Evolutionary conservation across 805 yeast genomes (phyloP).

Genomic region (Wickerhamiella hasegawae): DNA sequence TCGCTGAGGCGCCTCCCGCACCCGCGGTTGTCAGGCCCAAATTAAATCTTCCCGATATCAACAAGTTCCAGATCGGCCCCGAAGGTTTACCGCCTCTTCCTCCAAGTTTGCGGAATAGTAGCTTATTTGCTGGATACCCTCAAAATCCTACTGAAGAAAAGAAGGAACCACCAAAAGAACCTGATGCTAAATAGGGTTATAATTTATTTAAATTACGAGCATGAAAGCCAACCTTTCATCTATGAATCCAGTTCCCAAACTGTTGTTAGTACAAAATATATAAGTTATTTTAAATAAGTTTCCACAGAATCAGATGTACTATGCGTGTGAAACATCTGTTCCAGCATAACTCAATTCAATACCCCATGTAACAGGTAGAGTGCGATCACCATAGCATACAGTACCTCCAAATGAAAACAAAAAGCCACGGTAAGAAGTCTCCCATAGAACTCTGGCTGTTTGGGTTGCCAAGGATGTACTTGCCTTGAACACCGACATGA

Average conservation of each 20-base stretch:
- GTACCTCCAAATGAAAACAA: slow-evolving; percentile 52
- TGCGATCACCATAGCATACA: slow-evolving; percentile 14
- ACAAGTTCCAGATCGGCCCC: slow-evolving; percentile 5
- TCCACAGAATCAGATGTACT: too few species aligned
- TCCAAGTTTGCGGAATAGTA: slow-evolving; percentile 4
- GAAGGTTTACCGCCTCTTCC: slow-evolving; percentile 12
- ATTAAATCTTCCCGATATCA: slow-evolving; percentile 7
- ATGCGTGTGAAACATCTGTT: too few species aligned
- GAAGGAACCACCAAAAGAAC: too few species aligned
- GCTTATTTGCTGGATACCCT: slow-evolving; percentile 1
- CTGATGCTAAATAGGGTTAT: too few species aligned
- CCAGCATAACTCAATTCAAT: slow-evolving; percentile 12
- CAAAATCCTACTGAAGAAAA: too few species aligned
- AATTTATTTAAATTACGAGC: too few species aligned
- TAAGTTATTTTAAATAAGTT: too few species aligned
- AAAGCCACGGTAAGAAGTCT: slow-evolving; percentile 70
- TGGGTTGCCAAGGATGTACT: slow-evolving; percentile 53
- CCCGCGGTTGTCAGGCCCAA: too few species aligned
- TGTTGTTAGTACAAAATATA: too few species aligned
- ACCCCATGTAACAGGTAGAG: slow-evolving; percentile 11
- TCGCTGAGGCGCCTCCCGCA: too few species aligned
- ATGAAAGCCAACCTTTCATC: too few species aligned
- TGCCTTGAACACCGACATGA: slow-evolving; percentile 51
- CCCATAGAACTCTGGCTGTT: slow-evolving; percentile 62
- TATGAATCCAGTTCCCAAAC: too few species aligned